phyloP scores from a whole-genome alignment of 176 grass and related monocot genomes.

The Ampelocalamus luodianensis region DNA sequence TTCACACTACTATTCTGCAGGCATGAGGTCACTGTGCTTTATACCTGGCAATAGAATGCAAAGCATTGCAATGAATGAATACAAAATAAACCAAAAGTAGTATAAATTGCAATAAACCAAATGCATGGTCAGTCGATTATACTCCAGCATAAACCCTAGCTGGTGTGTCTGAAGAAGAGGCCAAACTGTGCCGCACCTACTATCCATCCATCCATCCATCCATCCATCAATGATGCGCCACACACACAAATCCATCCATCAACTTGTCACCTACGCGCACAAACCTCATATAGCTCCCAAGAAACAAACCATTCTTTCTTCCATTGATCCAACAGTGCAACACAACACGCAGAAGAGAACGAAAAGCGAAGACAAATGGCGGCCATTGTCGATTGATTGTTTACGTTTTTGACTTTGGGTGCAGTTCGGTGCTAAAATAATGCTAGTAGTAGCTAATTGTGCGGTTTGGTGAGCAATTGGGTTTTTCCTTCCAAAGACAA shows the following conservation, averaged over 20 bases:
- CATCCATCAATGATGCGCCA: constrained; percentile 34
- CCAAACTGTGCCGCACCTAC: constrained; percentile 46
- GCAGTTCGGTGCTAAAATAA: constrained; percentile 42
- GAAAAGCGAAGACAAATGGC: constrained; percentile 41
- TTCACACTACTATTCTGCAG: neutral
- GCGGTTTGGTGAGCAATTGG: constrained; percentile 56
- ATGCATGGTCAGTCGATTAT: constrained; percentile 16
- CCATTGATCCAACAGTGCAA: constrained; percentile 28
- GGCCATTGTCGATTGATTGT: constrained; percentile 41
- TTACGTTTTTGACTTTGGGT: constrained; percentile 65
- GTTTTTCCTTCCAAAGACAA: constrained; percentile 25
- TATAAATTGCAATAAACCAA: constrained; percentile 33
- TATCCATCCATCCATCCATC: neutral
- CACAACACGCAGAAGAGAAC: constrained; percentile 43
- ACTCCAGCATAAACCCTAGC: constrained; percentile 41
- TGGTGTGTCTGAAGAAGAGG: constrained; percentile 48
- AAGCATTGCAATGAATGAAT: neutral
- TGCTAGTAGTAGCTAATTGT: constrained; percentile 48
- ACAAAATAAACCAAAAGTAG: neutral
- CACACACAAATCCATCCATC: constrained; percentile 27
- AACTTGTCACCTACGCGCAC: constrained; percentile 57
- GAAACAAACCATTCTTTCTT: constrained; percentile 19
- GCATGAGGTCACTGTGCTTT: constrained; percentile 28
- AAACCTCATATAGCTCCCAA: constrained; percentile 18
- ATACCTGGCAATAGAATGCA: neutral